phyloP scores from a whole-genome alignment of 192 early-diverging fungal genomes.

The Coemansia javaensis region DNA sequence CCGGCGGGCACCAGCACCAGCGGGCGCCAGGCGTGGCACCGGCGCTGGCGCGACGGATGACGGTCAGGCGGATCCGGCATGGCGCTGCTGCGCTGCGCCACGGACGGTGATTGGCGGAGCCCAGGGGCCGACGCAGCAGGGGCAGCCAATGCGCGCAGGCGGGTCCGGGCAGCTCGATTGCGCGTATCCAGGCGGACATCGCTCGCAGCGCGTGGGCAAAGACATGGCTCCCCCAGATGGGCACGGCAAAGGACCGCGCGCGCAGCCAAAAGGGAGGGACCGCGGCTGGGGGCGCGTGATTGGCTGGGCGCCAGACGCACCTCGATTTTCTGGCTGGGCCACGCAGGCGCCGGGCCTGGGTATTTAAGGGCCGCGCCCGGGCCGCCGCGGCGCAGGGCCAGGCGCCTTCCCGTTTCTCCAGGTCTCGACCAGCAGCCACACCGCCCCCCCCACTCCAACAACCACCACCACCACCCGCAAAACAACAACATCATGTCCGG shows the following conservation, averaged over 20 bases:
- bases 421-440: no score
- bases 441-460: no score
- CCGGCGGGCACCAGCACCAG: background rate
- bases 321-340: conserved; percentile 13
- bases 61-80: background rate
- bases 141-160: background rate
- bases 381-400: no score
- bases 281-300: conserved; percentile 7
- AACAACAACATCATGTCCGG: conserved; percentile 72
- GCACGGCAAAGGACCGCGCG: no score
- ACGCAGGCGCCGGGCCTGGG: background rate
- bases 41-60: background rate
- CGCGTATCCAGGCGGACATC: no score
- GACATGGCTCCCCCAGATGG: no score
- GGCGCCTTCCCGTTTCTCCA: conserved; percentile 1
- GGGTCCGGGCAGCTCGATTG: no score
- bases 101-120: no score
- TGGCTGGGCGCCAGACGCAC: conserved; percentile 7
- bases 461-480: no score
- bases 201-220: background rate
- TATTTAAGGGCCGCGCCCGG: conserved; percentile 3
- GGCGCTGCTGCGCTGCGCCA: no score
- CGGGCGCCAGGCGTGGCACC: background rate
- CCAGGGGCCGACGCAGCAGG: no score
- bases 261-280: background rate